Percentiles rank a stretch among this genome's conserved stretches.
Evolutionary conservation across 164 flowering plant species (phyloP).

Genomic region (Liriodendron chinense): DNA sequence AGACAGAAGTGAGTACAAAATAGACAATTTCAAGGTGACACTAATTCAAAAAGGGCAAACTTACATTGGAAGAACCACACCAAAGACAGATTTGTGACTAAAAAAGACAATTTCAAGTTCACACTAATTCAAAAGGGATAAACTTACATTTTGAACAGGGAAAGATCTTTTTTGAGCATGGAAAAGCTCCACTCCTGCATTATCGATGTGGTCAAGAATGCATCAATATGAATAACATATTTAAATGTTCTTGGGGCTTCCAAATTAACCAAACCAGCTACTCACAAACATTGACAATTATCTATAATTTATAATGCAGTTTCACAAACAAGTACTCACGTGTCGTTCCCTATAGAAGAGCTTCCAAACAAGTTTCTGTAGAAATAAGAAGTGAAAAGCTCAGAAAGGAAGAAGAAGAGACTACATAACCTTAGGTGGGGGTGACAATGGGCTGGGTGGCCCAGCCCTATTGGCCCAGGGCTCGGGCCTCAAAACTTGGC

Average conservation of each 20-base stretch:
- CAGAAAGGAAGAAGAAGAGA: no score
- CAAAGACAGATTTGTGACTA: no score
- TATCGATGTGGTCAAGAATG: not conserved
- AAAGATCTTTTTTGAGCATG: constrained; percentile 38
- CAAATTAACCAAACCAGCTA: no score
- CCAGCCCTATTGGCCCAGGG: no score
- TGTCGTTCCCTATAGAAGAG: constrained; percentile 22
- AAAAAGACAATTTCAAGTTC: not conserved
- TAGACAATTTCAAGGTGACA: not conserved
- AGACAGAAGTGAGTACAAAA: not conserved
- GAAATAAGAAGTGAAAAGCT: not conserved
- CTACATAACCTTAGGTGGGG: no score
- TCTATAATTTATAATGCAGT: not conserved
- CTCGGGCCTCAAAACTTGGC: no score
- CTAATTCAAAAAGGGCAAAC: not conserved
- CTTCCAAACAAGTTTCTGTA: constrained; percentile 59
- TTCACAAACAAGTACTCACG: not conserved
- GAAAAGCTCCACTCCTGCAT: constrained; percentile 30
- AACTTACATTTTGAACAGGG: constrained; percentile 61
- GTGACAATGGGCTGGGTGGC: no score
- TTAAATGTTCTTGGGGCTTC: not conserved
- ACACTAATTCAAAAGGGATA: not conserved
- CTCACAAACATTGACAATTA: not conserved
- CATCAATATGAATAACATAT: not conserved
- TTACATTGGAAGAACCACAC: not conserved